A percentile compares a stretch with the other conserved stretches of the same genome.
Conservation (phyloP, 192 early-diverging fungal species). For the Backusella tarrabulga region DNA sequence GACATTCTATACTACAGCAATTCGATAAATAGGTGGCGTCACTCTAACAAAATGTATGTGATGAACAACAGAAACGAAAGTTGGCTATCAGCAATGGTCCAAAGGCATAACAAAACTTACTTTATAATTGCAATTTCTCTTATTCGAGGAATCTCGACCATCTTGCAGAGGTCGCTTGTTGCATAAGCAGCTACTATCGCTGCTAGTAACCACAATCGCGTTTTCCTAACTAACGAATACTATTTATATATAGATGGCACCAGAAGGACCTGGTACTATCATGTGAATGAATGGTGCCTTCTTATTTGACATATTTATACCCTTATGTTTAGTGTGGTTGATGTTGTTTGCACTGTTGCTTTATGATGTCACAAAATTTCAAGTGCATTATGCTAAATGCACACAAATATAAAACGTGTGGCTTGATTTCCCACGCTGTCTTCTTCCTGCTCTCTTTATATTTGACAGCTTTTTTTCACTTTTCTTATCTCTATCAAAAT, state of each 20-base stretch:
- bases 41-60: too few relatives aligned
- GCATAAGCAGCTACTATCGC: too few relatives aligned
- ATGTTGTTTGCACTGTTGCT: slow-evolving; percentile 59
- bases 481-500: neutral
- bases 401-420: neutral
- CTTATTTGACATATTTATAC: slow-evolving; percentile 58
- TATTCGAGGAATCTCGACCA: too few relatives aligned
- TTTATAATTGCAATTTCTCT: too few relatives aligned
- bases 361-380: slow-evolving; percentile 64
- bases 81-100: too few relatives aligned
- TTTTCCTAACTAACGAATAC: too few relatives aligned
- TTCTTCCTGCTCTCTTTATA: neutral
- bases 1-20: too few relatives aligned
- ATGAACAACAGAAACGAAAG: too few relatives aligned
- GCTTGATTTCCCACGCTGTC: neutral
- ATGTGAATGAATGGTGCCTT: slow-evolving; percentile 83
- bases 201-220: too few relatives aligned
- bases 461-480: neutral
- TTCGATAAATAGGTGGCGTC: too few relatives aligned
- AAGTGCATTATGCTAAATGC: neutral
- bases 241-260: slow-evolving; percentile 58
- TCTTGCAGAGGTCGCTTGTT: too few relatives aligned
- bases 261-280: slow-evolving; percentile 66
- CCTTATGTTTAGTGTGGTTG: slow-evolving; percentile 53
- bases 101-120: too few relatives aligned